Percentiles rank a stretch among this genome's conserved stretches.
phyloP scores from a whole-genome alignment of 139 green algal species.

The Axilococcus clingmanii region DNA sequence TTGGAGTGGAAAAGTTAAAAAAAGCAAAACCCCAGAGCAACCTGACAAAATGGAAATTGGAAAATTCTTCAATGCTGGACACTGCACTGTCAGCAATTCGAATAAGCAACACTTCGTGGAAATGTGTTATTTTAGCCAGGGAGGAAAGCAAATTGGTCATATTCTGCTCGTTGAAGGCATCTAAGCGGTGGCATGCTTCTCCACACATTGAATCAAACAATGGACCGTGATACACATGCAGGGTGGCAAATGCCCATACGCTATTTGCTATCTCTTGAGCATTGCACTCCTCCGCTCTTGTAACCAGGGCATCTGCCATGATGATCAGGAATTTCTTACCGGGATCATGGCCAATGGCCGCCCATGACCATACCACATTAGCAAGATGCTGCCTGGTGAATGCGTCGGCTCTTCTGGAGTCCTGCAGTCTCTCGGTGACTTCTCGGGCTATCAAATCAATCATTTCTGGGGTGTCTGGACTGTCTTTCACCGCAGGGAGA shows the following conservation, averaged over 20 bases:
- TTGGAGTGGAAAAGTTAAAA: constrained; percentile 9
- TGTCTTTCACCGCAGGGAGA: not conserved
- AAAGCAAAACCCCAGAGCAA: constrained; percentile 33
- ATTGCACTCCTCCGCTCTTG: constrained; percentile 29
- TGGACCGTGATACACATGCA: constrained; percentile 25
- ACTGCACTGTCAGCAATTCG: constrained; percentile 7
- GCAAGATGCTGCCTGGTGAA: constrained; percentile 39
- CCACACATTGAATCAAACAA: constrained; percentile 29
- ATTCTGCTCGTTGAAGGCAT: constrained; percentile 40
- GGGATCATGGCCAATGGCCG: constrained; percentile 20
- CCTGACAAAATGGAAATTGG: constrained; percentile 40
- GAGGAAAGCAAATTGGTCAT: constrained; percentile 42
- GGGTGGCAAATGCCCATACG: constrained; percentile 35
- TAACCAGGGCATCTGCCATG: constrained; percentile 16
- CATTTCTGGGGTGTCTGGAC: not conserved
- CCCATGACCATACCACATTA: constrained; percentile 33
- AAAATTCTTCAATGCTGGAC: constrained; percentile 18
- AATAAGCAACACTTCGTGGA: constrained; percentile 27
- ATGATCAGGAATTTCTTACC: not conserved
- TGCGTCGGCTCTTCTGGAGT: not conserved
- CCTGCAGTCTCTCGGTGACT: constrained; percentile 16
- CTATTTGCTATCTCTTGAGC: constrained; percentile 45
- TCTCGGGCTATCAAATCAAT: constrained; percentile 9
- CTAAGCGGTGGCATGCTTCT: constrained; percentile 19
- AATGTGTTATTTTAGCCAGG: constrained; percentile 32